phyloP scores from a whole-genome alignment of 148 eudicot genomes.

The Arctostaphylos glauca region DNA sequence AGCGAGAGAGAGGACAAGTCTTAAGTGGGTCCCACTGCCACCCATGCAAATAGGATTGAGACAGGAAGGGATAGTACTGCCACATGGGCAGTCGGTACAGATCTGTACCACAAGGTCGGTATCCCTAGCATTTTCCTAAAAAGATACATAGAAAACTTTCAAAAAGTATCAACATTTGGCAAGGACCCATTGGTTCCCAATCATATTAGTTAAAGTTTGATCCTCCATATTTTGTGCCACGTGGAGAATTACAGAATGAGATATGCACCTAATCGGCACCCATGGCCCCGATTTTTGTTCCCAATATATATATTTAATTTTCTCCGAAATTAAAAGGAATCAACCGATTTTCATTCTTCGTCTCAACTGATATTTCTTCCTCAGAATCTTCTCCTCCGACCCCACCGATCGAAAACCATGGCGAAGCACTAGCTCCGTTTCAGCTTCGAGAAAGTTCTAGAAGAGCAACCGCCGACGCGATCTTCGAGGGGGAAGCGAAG shows the following conservation, averaged over 20 bases:
- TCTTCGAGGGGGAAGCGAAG: conserved; percentile 13
- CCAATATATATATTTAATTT: no score
- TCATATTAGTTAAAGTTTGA: neutral
- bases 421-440: neutral
- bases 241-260: neutral
- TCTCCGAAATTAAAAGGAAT: no score
- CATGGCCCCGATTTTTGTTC: neutral
- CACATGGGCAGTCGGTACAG: no score
- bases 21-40: no score
- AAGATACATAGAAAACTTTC: no score
- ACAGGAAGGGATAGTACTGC: no score
- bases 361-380: neutral
- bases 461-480: conserved; percentile 7
- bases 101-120: no score
- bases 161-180: neutral
- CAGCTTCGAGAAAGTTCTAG: neutral
- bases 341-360: no score
- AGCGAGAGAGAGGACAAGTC: no score
- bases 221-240: neutral
- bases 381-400: no score
- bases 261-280: neutral
- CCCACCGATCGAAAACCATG: neutral
- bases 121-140: no score
- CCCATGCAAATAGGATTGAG: no score
- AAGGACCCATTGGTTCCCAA: neutral